Conservation (phyloP, 2,329 filamentous ascomycete species). For the Cladophialophora chaetospira region DNA sequence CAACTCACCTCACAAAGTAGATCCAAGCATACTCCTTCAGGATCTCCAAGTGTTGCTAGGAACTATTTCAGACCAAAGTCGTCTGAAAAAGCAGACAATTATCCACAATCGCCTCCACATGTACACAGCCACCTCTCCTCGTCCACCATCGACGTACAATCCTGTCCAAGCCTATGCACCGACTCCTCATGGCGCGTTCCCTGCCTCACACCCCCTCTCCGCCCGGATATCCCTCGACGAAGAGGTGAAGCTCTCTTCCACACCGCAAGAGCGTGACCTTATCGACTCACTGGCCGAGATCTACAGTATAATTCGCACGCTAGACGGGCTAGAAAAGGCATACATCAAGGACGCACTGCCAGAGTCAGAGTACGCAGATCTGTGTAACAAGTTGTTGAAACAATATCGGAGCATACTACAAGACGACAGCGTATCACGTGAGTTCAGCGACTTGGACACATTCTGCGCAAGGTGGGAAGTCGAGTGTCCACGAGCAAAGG, state of each 20-base stretch:
- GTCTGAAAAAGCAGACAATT: too few species aligned
- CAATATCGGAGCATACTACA: conserved; percentile 95
- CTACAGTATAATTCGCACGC: conserved; percentile 93
- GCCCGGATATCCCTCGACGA: conserved; percentile 94
- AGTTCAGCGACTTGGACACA: conserved; percentile 83
- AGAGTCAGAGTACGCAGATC: conserved; percentile 92
- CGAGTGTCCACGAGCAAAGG: conserved; percentile 90
- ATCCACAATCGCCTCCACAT: conserved; percentile 5
- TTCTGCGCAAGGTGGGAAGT: conserved; percentile 94
- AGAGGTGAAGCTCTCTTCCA: conserved; percentile 90
- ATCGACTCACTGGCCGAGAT: conserved; percentile 96
- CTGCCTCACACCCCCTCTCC: conserved; percentile 77
- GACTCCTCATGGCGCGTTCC: conserved; percentile 80
- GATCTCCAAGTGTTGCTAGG: background rate
- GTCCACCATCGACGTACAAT: conserved; percentile 24
- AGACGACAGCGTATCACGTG: conserved; percentile 84
- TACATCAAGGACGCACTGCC: conserved; percentile 94
- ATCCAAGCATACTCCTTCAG: background rate
- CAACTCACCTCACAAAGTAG: too few species aligned
- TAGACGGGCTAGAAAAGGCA: conserved; percentile 94
- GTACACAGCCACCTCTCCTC: conserved; percentile 7
- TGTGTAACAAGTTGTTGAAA: conserved; percentile 88
- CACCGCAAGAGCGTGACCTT: conserved; percentile 83
- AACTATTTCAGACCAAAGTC: too few species aligned
- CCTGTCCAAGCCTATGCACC: conserved; percentile 77